Base-by-base conservation (phyloP, 31 red algal species). In the Asparagopsis taxiformis region DNA sequence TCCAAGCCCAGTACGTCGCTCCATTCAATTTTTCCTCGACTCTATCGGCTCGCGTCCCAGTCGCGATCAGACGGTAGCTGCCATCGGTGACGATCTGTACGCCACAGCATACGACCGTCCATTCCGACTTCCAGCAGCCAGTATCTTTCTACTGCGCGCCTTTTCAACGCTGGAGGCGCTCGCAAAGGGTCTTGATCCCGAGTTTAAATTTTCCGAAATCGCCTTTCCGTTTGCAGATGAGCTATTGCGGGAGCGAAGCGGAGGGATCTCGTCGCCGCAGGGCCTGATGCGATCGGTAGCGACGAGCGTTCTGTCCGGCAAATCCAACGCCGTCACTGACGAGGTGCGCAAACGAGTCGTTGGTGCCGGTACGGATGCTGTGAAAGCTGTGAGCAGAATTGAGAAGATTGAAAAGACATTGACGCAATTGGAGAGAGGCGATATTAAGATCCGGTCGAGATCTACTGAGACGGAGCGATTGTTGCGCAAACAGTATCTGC, bases 31-130 rank as follows among this genome's bases (percentile, higher is more conserved):
- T 53, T 94, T 94, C 49, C 77, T 94, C 38, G 83, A 94, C 64
- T 77, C 68, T 21, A 58, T 84, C 9, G 77, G 77, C 3, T 64
- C 61, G 13, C 82, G 84, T 10, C 91, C 91, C 19, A 67, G 63
- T 34, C 91, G 91, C 24, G 83, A 88, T 2, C 91, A 94, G 30
- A 94, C 91, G 17, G 91, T 94, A 37, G 75, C 72, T 17, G 91
- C 77, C 1, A 94, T 94, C 32, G 91, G 91, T 51, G 91, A 94
- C 72, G 91, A 94, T 50, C 50, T 94, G 34, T 94, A 94, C 63
- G 70, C 82, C 8, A 81, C 85, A 16, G 82, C 91, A 17, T 84
- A 88, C 51, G 91, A 94, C 51, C 59, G 70, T 49, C 93, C 93
- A n/a, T 97, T 97, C 55, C 93, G 89, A 35, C 70, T 97, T 2